Base-by-base conservation (phyloP, 139 green algal species). In the Micromonas commoda region DNA sequence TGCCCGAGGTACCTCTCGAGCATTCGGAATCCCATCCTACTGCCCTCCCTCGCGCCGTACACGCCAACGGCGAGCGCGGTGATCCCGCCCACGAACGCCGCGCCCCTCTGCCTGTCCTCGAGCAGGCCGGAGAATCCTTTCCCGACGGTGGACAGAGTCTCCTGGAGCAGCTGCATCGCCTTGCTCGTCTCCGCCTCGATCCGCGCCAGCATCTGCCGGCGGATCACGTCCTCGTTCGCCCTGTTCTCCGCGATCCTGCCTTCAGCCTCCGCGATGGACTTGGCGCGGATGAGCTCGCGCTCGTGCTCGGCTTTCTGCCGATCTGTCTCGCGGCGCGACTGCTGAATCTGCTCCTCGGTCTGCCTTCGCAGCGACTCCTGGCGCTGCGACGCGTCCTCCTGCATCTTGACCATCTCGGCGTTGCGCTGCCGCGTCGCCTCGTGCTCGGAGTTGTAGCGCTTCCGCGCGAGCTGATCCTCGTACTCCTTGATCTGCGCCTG, bases 181-280 rank as follows among this genome's bases (percentile, higher is more conserved):
- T 90, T 89, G 79, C 92, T 87, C 2, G 82, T 86, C 63, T 95
- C 90, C 78, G 91, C 88, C 24, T 92, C 65, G 21, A 73, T 35
- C 57, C 38, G 52, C 51, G 71, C 73, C 39, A 88, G 38, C 72
- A 88, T 60, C 61, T 82, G 60, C 39, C 82, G 80, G 6, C 92
- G 79, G 88, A 97, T 96, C 51, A 99, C 87, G 83, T 99, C 96
- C 83, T 97, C 94, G 81, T 97, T 98, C 77, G 91, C 86, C 0
- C 94, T 84, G 23, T 87, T 84, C 85, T 99, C 96, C 73, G 26
- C 35, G 13, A 39, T 72, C 5, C 94, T 83, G 3, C 91, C 95
- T 84, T 98, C 93, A 6, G 94, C 95, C 83, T 99, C 95, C 28
- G 93, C 92, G 60, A 97, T 82, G 3, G 91, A 91, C 77, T 88